Percentiles rank a stretch among this genome's conserved stretches.
Evolutionary conservation across 192 early-diverging fungal genomes (phyloP).

Genomic region (Cladochytrium replicatum): DNA sequence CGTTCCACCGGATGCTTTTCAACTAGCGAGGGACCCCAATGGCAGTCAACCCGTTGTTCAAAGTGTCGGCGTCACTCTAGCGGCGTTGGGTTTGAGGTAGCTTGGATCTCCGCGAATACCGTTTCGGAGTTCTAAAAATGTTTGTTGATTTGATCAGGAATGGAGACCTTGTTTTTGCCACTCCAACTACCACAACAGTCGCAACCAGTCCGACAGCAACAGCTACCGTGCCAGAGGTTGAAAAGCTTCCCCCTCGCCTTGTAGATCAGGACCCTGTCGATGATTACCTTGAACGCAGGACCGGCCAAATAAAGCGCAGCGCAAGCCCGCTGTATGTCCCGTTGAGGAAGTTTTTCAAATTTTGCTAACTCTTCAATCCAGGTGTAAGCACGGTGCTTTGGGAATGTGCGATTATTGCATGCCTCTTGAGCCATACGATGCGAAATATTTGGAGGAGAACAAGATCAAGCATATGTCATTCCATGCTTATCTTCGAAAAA

Average conservation of each 20-base stretch:
- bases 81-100: too few species aligned
- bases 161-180: slow-evolving; percentile 29
- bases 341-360: too few species aligned
- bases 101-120: slow-evolving; percentile 19
- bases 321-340: too few species aligned
- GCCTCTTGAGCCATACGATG: slow-evolving; percentile 87
- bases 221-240: not conserved
- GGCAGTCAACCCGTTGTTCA: not conserved
- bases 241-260: not conserved
- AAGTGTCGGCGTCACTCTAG: too few species aligned
- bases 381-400: slow-evolving; percentile 65
- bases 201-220: slow-evolving; percentile 12
- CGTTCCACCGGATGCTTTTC: too few species aligned
- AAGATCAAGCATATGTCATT: slow-evolving; percentile 98
- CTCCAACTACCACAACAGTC: not conserved
- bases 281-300: slow-evolving; percentile 63
- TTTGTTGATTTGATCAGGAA: slow-evolving; percentile 15
- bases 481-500: slow-evolving; percentile 75
- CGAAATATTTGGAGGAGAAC: slow-evolving; percentile 74
- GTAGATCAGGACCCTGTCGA: slow-evolving; percentile 69
- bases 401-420: slow-evolving; percentile 94
- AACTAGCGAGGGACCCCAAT: too few species aligned
- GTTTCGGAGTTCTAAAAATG: not conserved
- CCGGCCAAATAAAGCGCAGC: slow-evolving; percentile 76
- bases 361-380: too few species aligned